A percentile compares a stretch with the other conserved stretches of the same genome.
Conservation (phyloP, 2,329 filamentous ascomycete species). For the Nemania sp. region DNA sequence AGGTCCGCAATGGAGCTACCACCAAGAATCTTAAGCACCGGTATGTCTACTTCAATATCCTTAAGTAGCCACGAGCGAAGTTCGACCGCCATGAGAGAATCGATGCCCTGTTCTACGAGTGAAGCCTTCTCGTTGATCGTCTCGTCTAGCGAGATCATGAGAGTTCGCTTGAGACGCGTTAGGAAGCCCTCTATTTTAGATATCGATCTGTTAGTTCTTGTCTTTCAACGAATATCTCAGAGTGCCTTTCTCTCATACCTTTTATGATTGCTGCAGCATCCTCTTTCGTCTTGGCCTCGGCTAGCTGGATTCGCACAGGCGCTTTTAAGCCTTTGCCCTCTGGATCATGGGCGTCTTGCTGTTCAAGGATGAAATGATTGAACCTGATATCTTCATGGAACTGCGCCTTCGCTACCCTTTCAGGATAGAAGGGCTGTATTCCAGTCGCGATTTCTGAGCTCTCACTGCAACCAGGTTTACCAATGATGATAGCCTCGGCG, state of each 20-base stretch:
- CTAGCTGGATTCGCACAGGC: too few relatives aligned
- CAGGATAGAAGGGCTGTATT: neutral
- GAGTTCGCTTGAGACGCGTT: too few relatives aligned
- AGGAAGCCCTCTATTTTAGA: too few relatives aligned
- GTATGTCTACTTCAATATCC: constrained; percentile 49
- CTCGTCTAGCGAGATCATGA: too few relatives aligned
- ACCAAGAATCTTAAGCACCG: constrained; percentile 46
- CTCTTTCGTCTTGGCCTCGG: too few relatives aligned
- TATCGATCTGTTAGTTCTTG: too few relatives aligned
- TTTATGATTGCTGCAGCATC: too few relatives aligned
- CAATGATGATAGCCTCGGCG: neutral
- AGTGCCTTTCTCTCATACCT: too few relatives aligned
- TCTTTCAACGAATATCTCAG: too few relatives aligned
- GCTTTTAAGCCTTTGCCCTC: too few relatives aligned
- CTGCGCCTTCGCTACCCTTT: neutral
- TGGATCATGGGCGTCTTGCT: too few relatives aligned
- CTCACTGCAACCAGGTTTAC: neutral
- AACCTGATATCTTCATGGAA: neutral
- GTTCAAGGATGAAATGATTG: neutral
- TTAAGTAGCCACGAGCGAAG: constrained; percentile 55
- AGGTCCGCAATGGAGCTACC: neutral
- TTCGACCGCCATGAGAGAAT: constrained; percentile 36
- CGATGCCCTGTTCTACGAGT: neutral
- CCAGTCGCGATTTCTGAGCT: neutral
- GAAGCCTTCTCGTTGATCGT: neutral